phyloP scores from a whole-genome alignment of 2,329 filamentous ascomycete genomes.

The Aspergillus ochraceoroseus region DNA sequence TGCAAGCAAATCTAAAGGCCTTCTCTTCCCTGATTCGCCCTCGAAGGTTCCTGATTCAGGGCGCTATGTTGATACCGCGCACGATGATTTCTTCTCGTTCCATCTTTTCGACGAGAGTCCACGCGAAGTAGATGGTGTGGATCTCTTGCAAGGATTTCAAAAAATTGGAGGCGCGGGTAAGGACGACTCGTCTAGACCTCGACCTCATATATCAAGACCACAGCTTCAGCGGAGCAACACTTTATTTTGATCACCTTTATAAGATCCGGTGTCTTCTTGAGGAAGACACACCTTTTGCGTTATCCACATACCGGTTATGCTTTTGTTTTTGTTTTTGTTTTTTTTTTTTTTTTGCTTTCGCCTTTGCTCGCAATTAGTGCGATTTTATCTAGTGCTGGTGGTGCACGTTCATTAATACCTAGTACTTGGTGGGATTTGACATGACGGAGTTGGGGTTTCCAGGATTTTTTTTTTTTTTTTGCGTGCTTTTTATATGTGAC shows the following conservation, averaged over 20 bases:
- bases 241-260: slow-evolving; percentile 27
- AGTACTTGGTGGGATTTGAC: not conserved
- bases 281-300: no score
- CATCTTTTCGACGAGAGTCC: slow-evolving; percentile 45
- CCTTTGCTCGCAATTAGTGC: not conserved
- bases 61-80: slow-evolving; percentile 35
- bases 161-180: slow-evolving; percentile 43
- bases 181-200: slow-evolving; percentile 32
- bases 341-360: slow-evolving; percentile 1
- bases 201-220: slow-evolving; percentile 29
- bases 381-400: not conserved
- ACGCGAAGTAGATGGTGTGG: slow-evolving; percentile 44
- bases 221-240: slow-evolving; percentile 34
- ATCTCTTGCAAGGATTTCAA: slow-evolving; percentile 46
- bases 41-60: slow-evolving; percentile 35
- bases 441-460: slow-evolving; percentile 6
- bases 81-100: slow-evolving; percentile 48
- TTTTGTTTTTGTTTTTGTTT: not conserved
- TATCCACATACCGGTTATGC: no score
- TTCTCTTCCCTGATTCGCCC: slow-evolving; percentile 40
- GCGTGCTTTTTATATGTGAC: slow-evolving; percentile 7
- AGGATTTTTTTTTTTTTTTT: slow-evolving; percentile 6
- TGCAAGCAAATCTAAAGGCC: slow-evolving; percentile 30
- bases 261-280: no score
- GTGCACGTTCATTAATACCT: slow-evolving; percentile 4